Base-by-base conservation (phyloP, 139 green algal species). In the Coelastrella sp. region DNA sequence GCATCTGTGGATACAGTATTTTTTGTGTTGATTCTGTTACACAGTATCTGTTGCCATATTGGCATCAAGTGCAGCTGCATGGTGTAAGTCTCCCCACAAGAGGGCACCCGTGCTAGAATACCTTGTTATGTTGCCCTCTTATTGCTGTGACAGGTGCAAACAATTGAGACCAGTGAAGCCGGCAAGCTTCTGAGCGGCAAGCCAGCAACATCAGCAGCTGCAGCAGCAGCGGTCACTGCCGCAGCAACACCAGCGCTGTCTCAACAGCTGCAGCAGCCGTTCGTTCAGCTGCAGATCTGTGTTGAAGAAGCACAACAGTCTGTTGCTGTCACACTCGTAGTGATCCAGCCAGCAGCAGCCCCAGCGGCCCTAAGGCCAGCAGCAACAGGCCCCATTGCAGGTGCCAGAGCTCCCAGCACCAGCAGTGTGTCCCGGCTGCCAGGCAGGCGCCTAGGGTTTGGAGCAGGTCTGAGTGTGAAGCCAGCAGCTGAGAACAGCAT, bases 321-420 rank as follows among this genome's bases (percentile, higher is more conserved):
- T 8, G 12, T 81, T 20, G 22, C 74, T 20, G 74, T 81, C 74
- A 9, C n/a, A 27, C n/a, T 81, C 3, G 10, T 15, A 6, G 24
- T 81, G 3, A 14, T 58, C 25, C 74, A 81, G 25, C 74, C 74
- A 7, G 14, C 82, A 27, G 63, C 61, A 75, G 78, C 58, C 11
- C 19, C 70, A 84, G 82, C 27, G 59, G 78, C 78, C 25, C 7
- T 12, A 9, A 24, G 79, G 35, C 8, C 35, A 70, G 15, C 65
- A 88, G 65, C 83, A 88, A 35, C 83, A 88, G 83, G 49, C 60
- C 17, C 35, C 35, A 56, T 25, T 76, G 84, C 84, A 88, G 57
- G 0, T 82, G 58, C 78, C 10, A n/a, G 49, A 79, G 82, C 20
- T 79, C 35, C 65, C 82, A 87, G 82, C 82, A 90, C 27, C 57